Evolutionary conservation across 2,329 filamentous ascomycete species (phyloP).

Genomic region (Paraphoma sp.): DNA sequence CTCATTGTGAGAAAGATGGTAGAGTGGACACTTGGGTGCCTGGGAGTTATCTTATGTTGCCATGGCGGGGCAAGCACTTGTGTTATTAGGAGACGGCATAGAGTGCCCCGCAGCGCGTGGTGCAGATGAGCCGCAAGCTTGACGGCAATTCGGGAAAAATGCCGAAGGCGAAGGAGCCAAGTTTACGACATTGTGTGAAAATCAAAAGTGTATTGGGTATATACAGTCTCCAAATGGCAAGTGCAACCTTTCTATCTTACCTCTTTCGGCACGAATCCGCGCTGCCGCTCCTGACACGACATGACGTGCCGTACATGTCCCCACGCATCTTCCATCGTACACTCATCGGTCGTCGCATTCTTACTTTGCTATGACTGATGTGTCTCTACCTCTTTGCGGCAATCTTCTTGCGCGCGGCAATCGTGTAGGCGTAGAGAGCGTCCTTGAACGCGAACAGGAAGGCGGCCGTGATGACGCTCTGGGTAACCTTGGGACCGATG

Average conservation of each 20-base stretch:
- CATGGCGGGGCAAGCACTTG: background rate
- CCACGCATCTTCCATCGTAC: background rate
- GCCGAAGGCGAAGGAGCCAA: background rate
- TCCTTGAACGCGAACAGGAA: slow-evolving; percentile 99
- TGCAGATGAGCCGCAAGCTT: background rate
- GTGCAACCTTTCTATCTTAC: slow-evolving; percentile 7
- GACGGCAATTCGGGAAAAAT: slow-evolving; percentile 14
- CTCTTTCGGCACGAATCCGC: background rate
- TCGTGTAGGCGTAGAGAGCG: slow-evolving; percentile 83
- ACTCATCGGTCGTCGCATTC: background rate
- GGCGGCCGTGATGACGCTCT: slow-evolving; percentile 94
- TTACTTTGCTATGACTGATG: background rate
- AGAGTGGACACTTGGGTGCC: background rate
- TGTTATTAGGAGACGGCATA: too few species aligned
- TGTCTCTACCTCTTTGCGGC: slow-evolving; percentile 47
- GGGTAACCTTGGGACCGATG: slow-evolving; percentile 93
- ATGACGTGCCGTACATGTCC: background rate
- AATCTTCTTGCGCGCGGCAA: slow-evolving; percentile 65
- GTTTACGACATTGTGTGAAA: too few species aligned
- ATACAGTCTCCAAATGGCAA: slow-evolving; percentile 5
- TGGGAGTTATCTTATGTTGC: background rate
- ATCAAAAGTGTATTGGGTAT: slow-evolving; percentile 61
- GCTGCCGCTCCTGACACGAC: background rate
- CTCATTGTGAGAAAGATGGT: slow-evolving; percentile 13
- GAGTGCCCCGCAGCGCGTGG: slow-evolving; percentile 2